Conservation (phyloP, 73 alveolate species). For the Paramecium biaurelia region DNA sequence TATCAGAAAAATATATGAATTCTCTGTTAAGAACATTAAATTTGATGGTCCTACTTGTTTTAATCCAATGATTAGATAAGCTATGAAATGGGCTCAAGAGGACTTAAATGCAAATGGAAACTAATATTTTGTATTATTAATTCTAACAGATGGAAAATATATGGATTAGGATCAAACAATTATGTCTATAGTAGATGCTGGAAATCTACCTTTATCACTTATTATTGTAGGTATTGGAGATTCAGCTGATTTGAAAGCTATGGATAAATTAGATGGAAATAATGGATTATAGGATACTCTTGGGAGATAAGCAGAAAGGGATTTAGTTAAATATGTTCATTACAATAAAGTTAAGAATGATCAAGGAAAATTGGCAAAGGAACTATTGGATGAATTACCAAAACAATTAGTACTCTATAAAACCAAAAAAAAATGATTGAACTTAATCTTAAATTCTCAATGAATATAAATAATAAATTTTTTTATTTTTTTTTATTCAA, state of each 20-base stretch:
- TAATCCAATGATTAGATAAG: constrained; percentile 15
- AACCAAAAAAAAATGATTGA: not conserved
- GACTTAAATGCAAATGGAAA: not conserved
- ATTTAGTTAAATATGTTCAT: constrained; percentile 66
- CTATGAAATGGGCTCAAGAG: constrained; percentile 33
- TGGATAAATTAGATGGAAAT: constrained; percentile 59
- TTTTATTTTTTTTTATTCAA: not conserved
- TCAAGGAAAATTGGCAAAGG: constrained; percentile 26
- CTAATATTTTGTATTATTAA: constrained; percentile 17
- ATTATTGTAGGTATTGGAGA: constrained; percentile 71
- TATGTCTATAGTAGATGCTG: constrained; percentile 34
- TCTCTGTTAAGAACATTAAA: constrained; percentile 41
- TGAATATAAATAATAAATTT: not conserved
- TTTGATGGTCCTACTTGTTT: constrained; percentile 58
- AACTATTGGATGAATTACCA: constrained; percentile 68
- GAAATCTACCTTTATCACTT: constrained; percentile 60
- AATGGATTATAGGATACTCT: constrained; percentile 53
- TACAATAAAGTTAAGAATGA: constrained; percentile 57
- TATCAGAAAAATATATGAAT: constrained; percentile 70
- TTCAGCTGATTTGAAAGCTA: constrained; percentile 65
- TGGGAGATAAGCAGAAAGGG: constrained; percentile 60
- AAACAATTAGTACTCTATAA: constrained; percentile 33
- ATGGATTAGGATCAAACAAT: constrained; percentile 42
- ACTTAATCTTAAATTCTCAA: not conserved
- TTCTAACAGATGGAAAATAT: constrained; percentile 57